Percentiles rank a stretch among this genome's conserved stretches.
phyloP scores from a whole-genome alignment of 176 grass and related monocot species.

The Juncus inflexus region DNA sequence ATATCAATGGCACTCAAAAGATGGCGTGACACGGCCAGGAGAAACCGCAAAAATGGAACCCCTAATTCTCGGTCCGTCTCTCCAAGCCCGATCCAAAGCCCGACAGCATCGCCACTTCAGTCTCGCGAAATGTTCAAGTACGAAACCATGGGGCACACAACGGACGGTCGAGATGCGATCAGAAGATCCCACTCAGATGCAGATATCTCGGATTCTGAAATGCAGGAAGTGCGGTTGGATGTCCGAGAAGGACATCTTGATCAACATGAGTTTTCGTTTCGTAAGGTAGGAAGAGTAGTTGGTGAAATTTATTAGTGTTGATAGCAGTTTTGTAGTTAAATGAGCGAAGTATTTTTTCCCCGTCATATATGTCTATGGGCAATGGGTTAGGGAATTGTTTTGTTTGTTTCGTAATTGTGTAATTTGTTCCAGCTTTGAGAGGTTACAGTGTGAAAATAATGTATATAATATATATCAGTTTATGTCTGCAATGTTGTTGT shows the following conservation, averaged over 20 bases:
- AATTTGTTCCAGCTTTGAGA: neutral
- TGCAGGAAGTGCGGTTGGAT: conserved; percentile 29
- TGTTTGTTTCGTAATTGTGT: neutral
- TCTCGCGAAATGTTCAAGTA: conserved; percentile 46
- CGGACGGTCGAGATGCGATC: conserved; percentile 11
- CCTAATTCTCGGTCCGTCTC: conserved; percentile 17
- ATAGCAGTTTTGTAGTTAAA: too few relatives aligned
- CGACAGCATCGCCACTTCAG: conserved; percentile 14
- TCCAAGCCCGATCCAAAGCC: conserved; percentile 30
- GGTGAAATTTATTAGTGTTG: too few relatives aligned
- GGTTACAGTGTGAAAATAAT: too few relatives aligned
- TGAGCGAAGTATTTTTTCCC: conserved; percentile 17
- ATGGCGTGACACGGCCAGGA: conserved; percentile 54
- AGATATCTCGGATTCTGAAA: conserved; percentile 44
- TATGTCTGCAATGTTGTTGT: too few relatives aligned
- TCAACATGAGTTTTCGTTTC: conserved; percentile 64
- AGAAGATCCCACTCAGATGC: conserved; percentile 43
- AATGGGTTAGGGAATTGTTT: neutral
- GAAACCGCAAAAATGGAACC: conserved; percentile 19
- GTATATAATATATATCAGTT: too few relatives aligned
- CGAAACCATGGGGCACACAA: conserved; percentile 44
- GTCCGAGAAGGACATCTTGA: conserved; percentile 11
- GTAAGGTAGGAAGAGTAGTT: too few relatives aligned
- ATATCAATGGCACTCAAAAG: conserved; percentile 64
- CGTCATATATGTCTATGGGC: neutral